Evolutionary conservation across 2,329 filamentous ascomycete species (phyloP), one percentile per base, ranked within the genome.

Genomic region (Mycosphaerella arachidis): DNA sequence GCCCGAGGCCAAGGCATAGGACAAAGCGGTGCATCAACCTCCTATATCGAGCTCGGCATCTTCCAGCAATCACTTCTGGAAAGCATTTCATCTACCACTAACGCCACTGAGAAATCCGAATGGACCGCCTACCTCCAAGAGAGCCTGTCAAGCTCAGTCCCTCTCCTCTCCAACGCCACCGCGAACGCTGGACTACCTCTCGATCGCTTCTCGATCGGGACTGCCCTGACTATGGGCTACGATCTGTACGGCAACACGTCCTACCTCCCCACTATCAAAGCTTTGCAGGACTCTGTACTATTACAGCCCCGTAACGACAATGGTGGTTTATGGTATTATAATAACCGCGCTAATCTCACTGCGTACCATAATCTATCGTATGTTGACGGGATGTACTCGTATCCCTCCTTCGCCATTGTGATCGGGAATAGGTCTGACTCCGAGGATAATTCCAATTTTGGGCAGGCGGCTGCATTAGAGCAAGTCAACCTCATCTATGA

Each of bases 351-450:
- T 24, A 68, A 69, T 45, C 40, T 64, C 24, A 63, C 59, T 3
- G 65, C 70, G 6, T 83, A 83, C 62, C 79, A 79, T 1, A 72
- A 82, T 56, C 80, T 80, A 75, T 80, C 78, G 66, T 84, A 82
- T 63, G 72, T 82, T 3, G 81, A 84, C 62, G 81, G 81, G 59
- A 80, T 82, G 76, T 82, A 77, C 72, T 81, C 78, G 0, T 71
- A 79, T 9, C 72, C 76, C 7, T 77, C 80, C 0, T 83, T 79
- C 64, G 72, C 74, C 48, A 64, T 76, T 1, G 58, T 71, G 0
- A 51, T 57, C 1, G 43, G 59, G 1, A 63, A 65, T 30, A 56
- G 51, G 3, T 40, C 59, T 0, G 33, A 43, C 1, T n/a, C 7
- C 10, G 29, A 48, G 9, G 61, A 65, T 20, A 37, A 48, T 8